A percentile compares a stretch with the other conserved stretches of the same genome.
These are phyloP conservation scores for Inga laurina DNA, from an alignment of 306 rosid genomes.

Conservation along the genomic window DNA sequence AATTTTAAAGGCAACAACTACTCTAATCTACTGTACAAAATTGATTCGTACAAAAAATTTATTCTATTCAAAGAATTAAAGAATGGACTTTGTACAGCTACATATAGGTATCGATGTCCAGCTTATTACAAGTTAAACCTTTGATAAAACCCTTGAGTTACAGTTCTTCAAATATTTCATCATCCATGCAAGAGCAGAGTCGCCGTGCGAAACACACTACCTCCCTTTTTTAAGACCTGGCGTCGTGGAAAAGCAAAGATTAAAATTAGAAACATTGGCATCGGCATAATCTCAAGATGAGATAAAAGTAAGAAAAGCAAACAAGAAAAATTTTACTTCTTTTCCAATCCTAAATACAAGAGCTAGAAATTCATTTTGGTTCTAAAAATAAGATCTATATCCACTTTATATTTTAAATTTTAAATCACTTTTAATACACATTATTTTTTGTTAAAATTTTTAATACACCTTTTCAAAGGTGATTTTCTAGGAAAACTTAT, in stretches of 20 bases:
- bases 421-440: too few relatives aligned
- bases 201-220: neutral
- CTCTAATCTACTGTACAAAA: neutral
- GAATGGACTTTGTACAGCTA: too few relatives aligned
- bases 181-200: neutral
- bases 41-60: neutral
- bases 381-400: too few relatives aligned
- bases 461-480: too few relatives aligned
- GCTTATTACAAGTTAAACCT: neutral
- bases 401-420: too few relatives aligned
- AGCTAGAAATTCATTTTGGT: too few relatives aligned
- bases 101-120: too few relatives aligned
- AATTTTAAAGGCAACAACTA: neutral
- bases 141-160: neutral
- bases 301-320: neutral
- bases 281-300: neutral
- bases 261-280: neutral
- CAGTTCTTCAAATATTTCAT: neutral
- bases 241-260: too few relatives aligned
- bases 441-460: too few relatives aligned
- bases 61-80: neutral
- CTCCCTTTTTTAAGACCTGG: neutral
- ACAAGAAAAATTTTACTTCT: neutral
- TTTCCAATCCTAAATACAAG: too few relatives aligned
- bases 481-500: too few relatives aligned